phyloP scores from a whole-genome alignment of 2,329 filamentous ascomycete species.

The Fusarium floridanum region DNA sequence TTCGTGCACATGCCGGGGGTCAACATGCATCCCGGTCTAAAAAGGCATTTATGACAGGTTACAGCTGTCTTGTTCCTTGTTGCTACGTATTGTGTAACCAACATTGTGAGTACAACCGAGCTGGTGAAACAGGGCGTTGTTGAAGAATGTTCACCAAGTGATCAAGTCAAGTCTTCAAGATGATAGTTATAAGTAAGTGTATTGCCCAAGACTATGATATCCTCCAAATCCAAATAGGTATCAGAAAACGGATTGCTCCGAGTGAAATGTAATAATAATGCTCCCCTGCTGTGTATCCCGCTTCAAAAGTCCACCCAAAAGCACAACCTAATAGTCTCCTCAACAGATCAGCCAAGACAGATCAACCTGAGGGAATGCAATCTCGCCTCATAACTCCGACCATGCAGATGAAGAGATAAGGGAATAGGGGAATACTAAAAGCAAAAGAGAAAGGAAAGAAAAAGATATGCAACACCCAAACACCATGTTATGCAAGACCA shows the following conservation, averaged over 20 bases:
- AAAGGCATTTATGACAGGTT: not conserved
- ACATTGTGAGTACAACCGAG: not conserved
- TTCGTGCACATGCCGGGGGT: not conserved
- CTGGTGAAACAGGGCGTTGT: not conserved
- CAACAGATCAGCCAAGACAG: constrained; percentile 37
- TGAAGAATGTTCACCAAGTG: not conserved
- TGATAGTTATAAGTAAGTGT: constrained; percentile 16
- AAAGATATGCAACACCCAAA: constrained; percentile 28
- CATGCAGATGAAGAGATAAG: constrained; percentile 35
- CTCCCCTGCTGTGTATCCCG: constrained; percentile 15
- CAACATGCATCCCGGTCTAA: not conserved
- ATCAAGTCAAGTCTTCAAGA: not conserved
- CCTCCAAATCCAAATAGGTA: constrained; percentile 40
- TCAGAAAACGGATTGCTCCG: constrained; percentile 42
- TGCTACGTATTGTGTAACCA: not conserved
- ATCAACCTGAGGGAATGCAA: constrained; percentile 33
- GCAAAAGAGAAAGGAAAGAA: constrained; percentile 15
- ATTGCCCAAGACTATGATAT: not conserved
- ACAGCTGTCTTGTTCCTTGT: not conserved
- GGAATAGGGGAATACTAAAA: not conserved
- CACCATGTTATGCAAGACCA: constrained; percentile 42
- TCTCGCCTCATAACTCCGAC: constrained; percentile 32
- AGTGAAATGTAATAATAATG: constrained; percentile 31
- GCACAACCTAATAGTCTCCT: constrained; percentile 22
- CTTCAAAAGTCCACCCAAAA: constrained; percentile 20